Conservation (phyloP, 2,329 filamentous ascomycete genomes). For the Aspergillus latus region DNA sequence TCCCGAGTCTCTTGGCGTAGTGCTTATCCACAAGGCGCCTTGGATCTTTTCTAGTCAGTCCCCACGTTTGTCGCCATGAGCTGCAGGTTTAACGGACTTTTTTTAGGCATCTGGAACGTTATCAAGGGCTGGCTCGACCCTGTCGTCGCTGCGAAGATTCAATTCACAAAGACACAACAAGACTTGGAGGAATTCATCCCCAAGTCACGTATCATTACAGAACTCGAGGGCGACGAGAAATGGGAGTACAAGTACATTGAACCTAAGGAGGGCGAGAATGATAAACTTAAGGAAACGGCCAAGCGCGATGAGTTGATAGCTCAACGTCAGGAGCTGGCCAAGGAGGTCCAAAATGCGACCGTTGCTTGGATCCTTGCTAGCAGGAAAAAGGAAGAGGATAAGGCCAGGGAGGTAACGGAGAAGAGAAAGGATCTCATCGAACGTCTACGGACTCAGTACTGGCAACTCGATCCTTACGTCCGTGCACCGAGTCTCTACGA, state of each 20-base stretch:
- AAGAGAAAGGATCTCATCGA: constrained; percentile 63
- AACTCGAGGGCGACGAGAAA: constrained; percentile 81
- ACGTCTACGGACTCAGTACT: constrained; percentile 73
- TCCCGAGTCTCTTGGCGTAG: constrained; percentile 83
- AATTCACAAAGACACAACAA: constrained; percentile 80
- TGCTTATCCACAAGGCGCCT: constrained; percentile 92
- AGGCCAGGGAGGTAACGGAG: constrained; percentile 50
- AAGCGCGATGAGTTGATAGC: constrained; percentile 64
- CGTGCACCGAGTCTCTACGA: constrained; percentile 84
- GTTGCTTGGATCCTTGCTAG: constrained; percentile 68
- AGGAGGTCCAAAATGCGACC: constrained; percentile 72
- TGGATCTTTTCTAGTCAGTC: constrained; percentile 88
- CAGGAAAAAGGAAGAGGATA: constrained; percentile 43
- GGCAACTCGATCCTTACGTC: constrained; percentile 84
- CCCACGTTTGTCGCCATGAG: neutral
- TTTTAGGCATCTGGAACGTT: constrained; percentile 84
- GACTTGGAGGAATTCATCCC: constrained; percentile 79
- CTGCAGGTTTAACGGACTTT: neutral
- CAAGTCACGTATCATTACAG: constrained; percentile 69
- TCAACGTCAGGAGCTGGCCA: constrained; percentile 65
- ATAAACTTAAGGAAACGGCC: constrained; percentile 65
- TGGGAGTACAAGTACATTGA: constrained; percentile 84
- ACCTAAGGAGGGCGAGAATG: constrained; percentile 73
- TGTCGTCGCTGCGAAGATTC: constrained; percentile 88
- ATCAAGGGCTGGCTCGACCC: constrained; percentile 96